A percentile compares a stretch with the other conserved stretches of the same genome.
These are phyloP conservation scores for Umbelopsis ramanniana DNA, from an alignment of 192 early-diverging fungal genomes.

Conservation along the genomic window DNA sequence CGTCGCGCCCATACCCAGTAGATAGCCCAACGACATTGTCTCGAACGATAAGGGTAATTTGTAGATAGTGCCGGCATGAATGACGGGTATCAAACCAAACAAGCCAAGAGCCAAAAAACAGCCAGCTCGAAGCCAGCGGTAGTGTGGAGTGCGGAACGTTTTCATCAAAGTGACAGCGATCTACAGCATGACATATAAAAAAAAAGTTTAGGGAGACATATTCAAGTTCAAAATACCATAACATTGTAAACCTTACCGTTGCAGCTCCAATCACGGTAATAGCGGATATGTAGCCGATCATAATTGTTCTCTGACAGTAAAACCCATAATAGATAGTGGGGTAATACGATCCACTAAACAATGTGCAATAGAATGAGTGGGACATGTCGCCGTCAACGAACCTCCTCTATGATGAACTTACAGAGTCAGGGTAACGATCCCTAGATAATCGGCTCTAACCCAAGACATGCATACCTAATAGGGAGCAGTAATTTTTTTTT, in stretches of 20 bases:
- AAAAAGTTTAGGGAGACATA: background rate
- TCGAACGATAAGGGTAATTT: conserved; percentile 44
- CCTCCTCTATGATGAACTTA: background rate
- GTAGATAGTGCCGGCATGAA: conserved; percentile 68
- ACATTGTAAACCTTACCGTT: conserved; percentile 45
- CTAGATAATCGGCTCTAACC: conserved; percentile 21
- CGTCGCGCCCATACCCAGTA: conserved; percentile 69
- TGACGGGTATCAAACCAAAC: conserved; percentile 70
- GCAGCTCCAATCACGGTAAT: conserved; percentile 59
- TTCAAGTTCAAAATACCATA: conserved; percentile 2
- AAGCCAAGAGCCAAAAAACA: conserved; percentile 84
- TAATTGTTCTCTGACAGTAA: conserved; percentile 42
- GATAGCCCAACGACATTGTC: conserved; percentile 61
- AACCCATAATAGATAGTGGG: conserved; percentile 37
- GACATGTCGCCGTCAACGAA: too few relatives aligned
- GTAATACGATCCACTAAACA: conserved; percentile 33
- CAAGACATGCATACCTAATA: conserved; percentile 4
- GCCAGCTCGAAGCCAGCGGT: conserved; percentile 75
- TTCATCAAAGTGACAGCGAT: conserved; percentile 59
- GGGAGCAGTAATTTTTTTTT: background rate
- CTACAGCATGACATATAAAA: conserved; percentile 32
- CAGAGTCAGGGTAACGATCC: conserved; percentile 13
- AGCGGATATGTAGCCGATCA: conserved; percentile 31
- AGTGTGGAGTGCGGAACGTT: conserved; percentile 74
- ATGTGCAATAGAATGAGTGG: background rate